phyloP scores from a whole-genome alignment of 2,329 filamentous ascomycete genomes.

The Aspergillus japonicus region DNA sequence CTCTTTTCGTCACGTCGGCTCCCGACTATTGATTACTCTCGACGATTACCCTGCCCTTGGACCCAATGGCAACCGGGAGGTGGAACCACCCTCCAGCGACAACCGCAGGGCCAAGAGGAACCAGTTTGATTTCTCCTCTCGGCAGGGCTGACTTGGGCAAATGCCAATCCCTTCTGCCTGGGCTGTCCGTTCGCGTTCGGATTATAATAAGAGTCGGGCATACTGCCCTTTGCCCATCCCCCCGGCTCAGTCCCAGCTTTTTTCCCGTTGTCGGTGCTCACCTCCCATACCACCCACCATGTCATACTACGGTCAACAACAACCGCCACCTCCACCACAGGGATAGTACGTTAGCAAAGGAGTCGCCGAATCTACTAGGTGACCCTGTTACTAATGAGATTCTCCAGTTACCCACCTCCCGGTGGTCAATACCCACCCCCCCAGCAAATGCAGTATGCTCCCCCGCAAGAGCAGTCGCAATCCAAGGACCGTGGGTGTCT shows the following conservation, averaged over 20 bases:
- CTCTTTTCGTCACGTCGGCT: neutral
- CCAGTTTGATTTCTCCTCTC: neutral
- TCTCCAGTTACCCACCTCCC: slow-evolving; percentile 15
- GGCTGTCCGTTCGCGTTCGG: neutral
- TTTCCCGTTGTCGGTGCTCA: neutral
- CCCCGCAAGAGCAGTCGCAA: slow-evolving; percentile 13
- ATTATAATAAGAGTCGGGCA: neutral
- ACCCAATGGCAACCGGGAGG: neutral
- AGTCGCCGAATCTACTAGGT: no score
- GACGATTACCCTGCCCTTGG: neutral
- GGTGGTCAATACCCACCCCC: slow-evolving; percentile 8
- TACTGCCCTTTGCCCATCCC: neutral
- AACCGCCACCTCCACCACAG: slow-evolving; percentile 4
- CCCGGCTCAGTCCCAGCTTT: neutral
- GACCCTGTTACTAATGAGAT: neutral
- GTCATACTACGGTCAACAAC: slow-evolving; percentile 1
- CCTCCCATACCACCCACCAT: neutral
- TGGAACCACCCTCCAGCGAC: slow-evolving; percentile 1
- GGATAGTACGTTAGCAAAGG: slow-evolving; percentile 1
- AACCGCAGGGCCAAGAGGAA: slow-evolving; percentile 1
- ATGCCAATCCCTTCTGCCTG: neutral
- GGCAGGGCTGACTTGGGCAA: slow-evolving; percentile 1
- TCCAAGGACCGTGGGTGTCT: slow-evolving; percentile 21
- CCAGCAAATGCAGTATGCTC: slow-evolving; percentile 20
- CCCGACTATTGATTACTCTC: neutral